phyloP scores from a whole-genome alignment of 306 rosid species.

The Prunus dulcis region DNA sequence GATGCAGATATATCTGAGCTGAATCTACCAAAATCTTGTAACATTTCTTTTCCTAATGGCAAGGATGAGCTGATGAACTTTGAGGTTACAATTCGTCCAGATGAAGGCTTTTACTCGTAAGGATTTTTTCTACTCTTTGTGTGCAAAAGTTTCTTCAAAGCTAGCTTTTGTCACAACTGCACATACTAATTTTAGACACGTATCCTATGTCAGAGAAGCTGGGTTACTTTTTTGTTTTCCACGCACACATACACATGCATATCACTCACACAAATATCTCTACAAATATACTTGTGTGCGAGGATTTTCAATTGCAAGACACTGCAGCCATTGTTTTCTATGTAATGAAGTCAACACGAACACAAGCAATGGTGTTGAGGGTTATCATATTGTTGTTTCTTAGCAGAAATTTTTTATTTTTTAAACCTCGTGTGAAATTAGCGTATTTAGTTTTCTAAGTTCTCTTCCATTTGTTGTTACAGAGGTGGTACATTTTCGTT shows the following conservation, averaged over 20 bases:
- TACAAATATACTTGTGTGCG: not conserved
- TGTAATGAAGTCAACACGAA: not conserved
- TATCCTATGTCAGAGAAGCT: not conserved
- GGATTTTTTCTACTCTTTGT: conserved; percentile 25
- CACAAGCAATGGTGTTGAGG: not conserved
- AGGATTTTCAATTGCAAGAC: not conserved
- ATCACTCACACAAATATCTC: not conserved
- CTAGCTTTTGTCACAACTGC: not conserved
- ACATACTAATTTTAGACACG: conserved; percentile 4
- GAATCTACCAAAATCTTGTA: conserved; percentile 82
- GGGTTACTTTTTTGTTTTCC: not conserved
- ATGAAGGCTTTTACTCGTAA: conserved; percentile 88
- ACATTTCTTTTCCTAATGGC: conserved; percentile 80
- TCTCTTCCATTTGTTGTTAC: conserved; percentile 31
- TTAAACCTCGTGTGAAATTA: not conserved
- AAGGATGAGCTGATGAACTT: conserved; percentile 96
- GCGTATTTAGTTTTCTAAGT: conserved; percentile 3
- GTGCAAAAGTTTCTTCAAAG: conserved; percentile 2
- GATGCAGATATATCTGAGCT: conserved; percentile 90
- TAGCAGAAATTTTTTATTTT: not conserved
- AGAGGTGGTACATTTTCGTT: conserved; percentile 81
- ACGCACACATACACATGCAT: not conserved
- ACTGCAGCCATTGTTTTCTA: not conserved
- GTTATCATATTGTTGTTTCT: not conserved
- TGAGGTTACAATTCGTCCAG: conserved; percentile 89